These are phyloP conservation scores for Coemansia sp. DNA, from an alignment of 192 early-diverging fungal genomes.

Conservation along the genomic window DNA sequence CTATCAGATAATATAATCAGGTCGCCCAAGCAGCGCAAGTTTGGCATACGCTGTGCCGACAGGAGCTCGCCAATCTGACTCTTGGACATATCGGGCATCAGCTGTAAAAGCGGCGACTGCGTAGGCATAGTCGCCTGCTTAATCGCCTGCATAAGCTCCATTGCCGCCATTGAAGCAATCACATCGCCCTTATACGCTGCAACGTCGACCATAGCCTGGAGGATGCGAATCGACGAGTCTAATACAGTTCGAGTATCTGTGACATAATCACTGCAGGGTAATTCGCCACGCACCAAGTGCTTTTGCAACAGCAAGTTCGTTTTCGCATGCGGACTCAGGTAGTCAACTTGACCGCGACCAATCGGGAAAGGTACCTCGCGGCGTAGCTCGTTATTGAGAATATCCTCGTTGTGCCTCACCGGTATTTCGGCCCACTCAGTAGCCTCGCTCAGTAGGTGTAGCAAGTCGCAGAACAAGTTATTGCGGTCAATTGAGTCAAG, in stretches of 20 bases:
- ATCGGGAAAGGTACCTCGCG: constrained; percentile 70
- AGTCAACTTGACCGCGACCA: constrained; percentile 53
- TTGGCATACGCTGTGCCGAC: neutral
- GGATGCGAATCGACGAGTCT: constrained; percentile 88
- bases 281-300: constrained; percentile 74
- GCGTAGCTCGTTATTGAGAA: constrained; percentile 84
- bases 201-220: constrained; percentile 95
- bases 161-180: constrained; percentile 66
- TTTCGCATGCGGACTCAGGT: constrained; percentile 89
- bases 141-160: constrained; percentile 87
- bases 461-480: constrained; percentile 64
- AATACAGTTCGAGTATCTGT: constrained; percentile 92
- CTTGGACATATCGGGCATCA: constrained; percentile 59
- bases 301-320: constrained; percentile 89
- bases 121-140: constrained; percentile 89
- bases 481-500: constrained; percentile 49
- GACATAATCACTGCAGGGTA: constrained; percentile 89
- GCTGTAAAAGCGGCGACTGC: constrained; percentile 71
- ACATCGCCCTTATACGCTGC: constrained; percentile 72
- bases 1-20: constrained; percentile 47
- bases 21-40: constrained; percentile 29
- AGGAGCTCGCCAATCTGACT: constrained; percentile 2
- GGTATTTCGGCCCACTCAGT: constrained; percentile 91
- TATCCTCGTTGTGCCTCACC: constrained; percentile 94
- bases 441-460: constrained; percentile 80